Base-by-base conservation (phyloP, 306 rosid genomes). In the Acacia crassicarpa region DNA sequence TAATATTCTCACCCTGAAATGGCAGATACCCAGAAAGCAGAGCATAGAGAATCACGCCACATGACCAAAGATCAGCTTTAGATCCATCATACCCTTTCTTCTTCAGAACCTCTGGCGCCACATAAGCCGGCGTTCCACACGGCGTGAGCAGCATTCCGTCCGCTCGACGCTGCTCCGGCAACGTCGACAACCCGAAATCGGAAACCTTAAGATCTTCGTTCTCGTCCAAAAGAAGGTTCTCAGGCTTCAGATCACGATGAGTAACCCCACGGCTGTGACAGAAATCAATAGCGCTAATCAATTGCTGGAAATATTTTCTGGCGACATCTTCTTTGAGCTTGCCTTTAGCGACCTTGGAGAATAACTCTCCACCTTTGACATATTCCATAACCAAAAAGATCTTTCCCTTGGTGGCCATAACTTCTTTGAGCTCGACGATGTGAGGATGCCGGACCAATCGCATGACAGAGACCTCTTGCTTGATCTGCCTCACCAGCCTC, bases 71-170 rank as follows among this genome's bases (percentile, higher is more conserved):
- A 79, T 94, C 98, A 3, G 94, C 90, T 74, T 89, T 94, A 0
- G 91, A 92, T 20, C 98, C 98, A 38, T 91, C 93, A 9, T 94
- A 94, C 0, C 98, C 98, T 35, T 82, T 87, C 80, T 91, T 94
- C 81, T 89, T 88, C 79, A 94, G 48, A 4, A 94, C 86, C 80
- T 94, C 98, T 0, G 98, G 98, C 2, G 97, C 98, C n/a, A 92
- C 94, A 9, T 94, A 94, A 0, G 97, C 92, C 6, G 96, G 98
- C 0, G 98, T 94, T 1, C 98, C 98, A 17, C 98, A 94, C 22
- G 89, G 93, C 2, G 98, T 94, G 19, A 90, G 48, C 0, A 94
- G 92, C 90, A 94, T 76, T 1, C 98, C 96, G n/a, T 94, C 97
- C 14, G 75, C 77, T 43, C 93, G 71, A 20, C 83, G 88, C 59